A percentile compares a stretch with the other conserved stretches of the same genome.
phyloP scores from a whole-genome alignment of 2,329 filamentous ascomycete species.

The Kalmusia sp. region DNA sequence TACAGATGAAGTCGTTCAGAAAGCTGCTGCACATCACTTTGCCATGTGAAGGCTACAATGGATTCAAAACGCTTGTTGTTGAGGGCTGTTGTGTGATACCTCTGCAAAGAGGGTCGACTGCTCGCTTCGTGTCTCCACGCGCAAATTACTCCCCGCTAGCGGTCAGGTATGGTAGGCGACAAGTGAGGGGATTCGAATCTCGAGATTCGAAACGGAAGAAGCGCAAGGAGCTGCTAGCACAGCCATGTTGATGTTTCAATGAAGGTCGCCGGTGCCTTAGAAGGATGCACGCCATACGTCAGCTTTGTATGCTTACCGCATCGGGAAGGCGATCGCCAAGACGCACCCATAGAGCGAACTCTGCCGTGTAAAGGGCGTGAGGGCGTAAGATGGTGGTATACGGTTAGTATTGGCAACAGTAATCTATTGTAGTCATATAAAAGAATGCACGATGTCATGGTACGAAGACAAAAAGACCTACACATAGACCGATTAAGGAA shows the following conservation, averaged over 20 bases:
- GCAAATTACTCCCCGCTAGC: too few relatives aligned
- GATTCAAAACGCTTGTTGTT: neutral
- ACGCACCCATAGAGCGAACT: too few relatives aligned
- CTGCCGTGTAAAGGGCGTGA: neutral
- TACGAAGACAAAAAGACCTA: neutral
- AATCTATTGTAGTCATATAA: too few relatives aligned
- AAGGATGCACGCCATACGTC: constrained; percentile 5
- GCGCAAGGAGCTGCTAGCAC: neutral
- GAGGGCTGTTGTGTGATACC: neutral
- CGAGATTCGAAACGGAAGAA: neutral
- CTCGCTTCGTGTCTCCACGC: neutral
- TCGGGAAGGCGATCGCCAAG: neutral
- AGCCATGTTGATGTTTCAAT: neutral
- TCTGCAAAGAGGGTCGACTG: neutral
- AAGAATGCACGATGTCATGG: too few relatives aligned
- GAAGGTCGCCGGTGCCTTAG: neutral
- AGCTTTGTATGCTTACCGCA: constrained; percentile 1
- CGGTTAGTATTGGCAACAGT: too few relatives aligned
- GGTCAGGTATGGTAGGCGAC: too few relatives aligned
- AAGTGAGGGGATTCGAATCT: neutral
- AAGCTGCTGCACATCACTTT: neutral
- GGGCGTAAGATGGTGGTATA: too few relatives aligned
- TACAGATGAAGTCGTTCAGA: neutral
- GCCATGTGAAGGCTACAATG: neutral
- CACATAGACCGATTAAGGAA: constrained; percentile 10